Conservation (phyloP, 495 filamentous ascomycete species). For the Aspergillus bridgeri region DNA sequence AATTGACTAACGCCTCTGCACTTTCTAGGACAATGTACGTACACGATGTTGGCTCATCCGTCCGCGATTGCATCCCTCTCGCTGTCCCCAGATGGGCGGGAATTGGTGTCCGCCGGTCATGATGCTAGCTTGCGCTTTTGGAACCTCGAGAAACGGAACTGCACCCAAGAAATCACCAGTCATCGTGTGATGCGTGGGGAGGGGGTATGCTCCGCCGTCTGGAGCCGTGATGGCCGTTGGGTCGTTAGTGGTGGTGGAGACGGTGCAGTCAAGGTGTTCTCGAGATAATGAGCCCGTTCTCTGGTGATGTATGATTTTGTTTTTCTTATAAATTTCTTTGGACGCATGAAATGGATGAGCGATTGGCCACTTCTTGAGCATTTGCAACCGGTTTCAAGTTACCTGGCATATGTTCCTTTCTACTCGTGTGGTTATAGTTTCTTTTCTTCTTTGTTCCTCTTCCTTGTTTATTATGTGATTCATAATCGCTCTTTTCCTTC, state of each 20-base stretch:
- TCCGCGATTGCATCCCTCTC: constrained; percentile 86
- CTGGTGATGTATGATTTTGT: constrained; percentile 38
- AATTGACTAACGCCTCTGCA: constrained; percentile 26
- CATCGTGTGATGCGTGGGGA: constrained; percentile 92
- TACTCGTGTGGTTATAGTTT: constrained; percentile 31
- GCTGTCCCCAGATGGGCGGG: constrained; percentile 84
- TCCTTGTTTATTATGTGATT: constrained; percentile 15
- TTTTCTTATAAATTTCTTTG: constrained; percentile 24
- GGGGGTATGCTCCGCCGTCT: constrained; percentile 87
- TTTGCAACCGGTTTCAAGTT: constrained; percentile 41
- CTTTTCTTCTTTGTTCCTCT: constrained; percentile 27
- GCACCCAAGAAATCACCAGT: constrained; percentile 88
- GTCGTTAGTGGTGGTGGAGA: constrained; percentile 96
- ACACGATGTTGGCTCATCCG: constrained; percentile 95
- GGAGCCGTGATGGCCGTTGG: constrained; percentile 91
- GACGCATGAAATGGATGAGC: constrained; percentile 44
- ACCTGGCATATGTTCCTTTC: constrained; percentile 40
- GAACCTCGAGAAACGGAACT: constrained; percentile 91
- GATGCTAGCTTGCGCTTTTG: constrained; percentile 94
- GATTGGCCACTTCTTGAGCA: constrained; percentile 43
- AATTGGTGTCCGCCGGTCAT: constrained; percentile 94
- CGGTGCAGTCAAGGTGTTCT: constrained; percentile 94
- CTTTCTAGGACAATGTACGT: constrained; percentile 91
- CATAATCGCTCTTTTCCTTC: constrained; percentile 2
- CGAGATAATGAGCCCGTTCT: constrained; percentile 44